These are phyloP conservation scores for Excoecaria agallocha DNA, from an alignment of 345 rosid species.

Conservation along the genomic window DNA sequence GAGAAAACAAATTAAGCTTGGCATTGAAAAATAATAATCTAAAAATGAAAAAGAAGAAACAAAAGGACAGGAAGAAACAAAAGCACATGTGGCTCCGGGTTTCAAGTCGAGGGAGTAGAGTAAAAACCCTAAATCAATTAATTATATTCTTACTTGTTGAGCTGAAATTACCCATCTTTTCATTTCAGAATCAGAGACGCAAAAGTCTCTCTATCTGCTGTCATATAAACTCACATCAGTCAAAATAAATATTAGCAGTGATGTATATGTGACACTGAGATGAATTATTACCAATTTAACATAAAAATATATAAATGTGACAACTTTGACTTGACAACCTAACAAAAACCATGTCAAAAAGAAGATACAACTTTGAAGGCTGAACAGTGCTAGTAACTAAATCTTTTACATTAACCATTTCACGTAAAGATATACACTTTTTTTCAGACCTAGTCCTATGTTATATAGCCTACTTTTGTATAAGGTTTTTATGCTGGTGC, in stretches of 20 bases:
- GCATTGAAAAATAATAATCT: neutral
- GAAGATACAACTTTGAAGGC: constrained; percentile 34
- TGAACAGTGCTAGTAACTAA: constrained; percentile 10
- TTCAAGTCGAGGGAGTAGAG: constrained; percentile 32
- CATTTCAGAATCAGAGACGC: constrained; percentile 1
- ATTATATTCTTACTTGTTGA: constrained; percentile 32
- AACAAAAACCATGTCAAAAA: constrained; percentile 39
- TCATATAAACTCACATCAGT: constrained; percentile 35
- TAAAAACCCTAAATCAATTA: constrained; percentile 21
- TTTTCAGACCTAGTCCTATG: constrained; percentile 2
- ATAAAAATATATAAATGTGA: constrained; percentile 1
- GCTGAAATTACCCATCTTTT: constrained; percentile 25
- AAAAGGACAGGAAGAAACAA: constrained; percentile 19
- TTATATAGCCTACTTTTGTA: neutral
- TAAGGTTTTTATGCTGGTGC: neutral
- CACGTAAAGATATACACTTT: constrained; percentile 3
- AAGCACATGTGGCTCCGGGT: constrained; percentile 51
- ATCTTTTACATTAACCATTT: constrained; percentile 8
- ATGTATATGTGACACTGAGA: constrained; percentile 25
- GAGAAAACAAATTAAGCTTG: neutral
- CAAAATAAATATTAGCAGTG: constrained; percentile 11
- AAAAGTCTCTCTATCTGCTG: constrained; percentile 5
- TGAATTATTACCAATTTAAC: constrained; percentile 17
- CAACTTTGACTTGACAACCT: constrained; percentile 34
- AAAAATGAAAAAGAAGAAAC: neutral